phyloP scores from a whole-genome alignment of 2,329 filamentous ascomycete genomes.

The Penicillium sp. region DNA sequence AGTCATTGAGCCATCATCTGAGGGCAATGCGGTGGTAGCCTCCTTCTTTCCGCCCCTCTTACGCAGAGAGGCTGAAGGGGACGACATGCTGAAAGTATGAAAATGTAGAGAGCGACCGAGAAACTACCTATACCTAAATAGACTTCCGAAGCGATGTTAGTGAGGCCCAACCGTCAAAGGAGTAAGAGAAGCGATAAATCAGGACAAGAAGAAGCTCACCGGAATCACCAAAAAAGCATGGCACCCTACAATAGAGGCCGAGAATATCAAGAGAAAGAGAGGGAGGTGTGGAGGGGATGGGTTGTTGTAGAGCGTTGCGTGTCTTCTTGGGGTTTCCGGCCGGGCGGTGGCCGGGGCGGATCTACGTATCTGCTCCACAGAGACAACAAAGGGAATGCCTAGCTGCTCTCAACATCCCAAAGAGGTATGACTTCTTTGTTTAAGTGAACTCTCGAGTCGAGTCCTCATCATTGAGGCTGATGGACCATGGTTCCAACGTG shows the following conservation, averaged over 20 bases:
- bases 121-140: slow-evolving; percentile 30
- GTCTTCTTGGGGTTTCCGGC: slow-evolving; percentile 17
- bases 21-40: slow-evolving; percentile 23
- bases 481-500: too few species aligned
- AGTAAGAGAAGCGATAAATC: not conserved
- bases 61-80: slow-evolving; percentile 38
- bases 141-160: slow-evolving; percentile 20
- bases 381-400: not conserved
- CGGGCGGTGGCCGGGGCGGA: slow-evolving; percentile 22
- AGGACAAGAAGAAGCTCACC: slow-evolving; percentile 12
- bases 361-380: slow-evolving; percentile 7
- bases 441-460: not conserved
- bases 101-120: slow-evolving; percentile 29
- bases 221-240: slow-evolving; percentile 27
- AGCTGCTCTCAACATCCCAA: too few species aligned
- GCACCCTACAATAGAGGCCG: slow-evolving; percentile 18
- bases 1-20: slow-evolving; percentile 21
- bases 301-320: slow-evolving; percentile 18
- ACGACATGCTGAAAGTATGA: slow-evolving; percentile 33
- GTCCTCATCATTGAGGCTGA: not conserved
- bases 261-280: slow-evolving; percentile 13
- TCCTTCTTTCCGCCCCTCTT: slow-evolving; percentile 44
- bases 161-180: slow-evolving; percentile 4
- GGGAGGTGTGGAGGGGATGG: slow-evolving; percentile 12
- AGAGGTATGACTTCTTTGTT: not conserved